Base-by-base conservation (phyloP, 495 filamentous ascomycete genomes). In the Neurospora sp. region DNA sequence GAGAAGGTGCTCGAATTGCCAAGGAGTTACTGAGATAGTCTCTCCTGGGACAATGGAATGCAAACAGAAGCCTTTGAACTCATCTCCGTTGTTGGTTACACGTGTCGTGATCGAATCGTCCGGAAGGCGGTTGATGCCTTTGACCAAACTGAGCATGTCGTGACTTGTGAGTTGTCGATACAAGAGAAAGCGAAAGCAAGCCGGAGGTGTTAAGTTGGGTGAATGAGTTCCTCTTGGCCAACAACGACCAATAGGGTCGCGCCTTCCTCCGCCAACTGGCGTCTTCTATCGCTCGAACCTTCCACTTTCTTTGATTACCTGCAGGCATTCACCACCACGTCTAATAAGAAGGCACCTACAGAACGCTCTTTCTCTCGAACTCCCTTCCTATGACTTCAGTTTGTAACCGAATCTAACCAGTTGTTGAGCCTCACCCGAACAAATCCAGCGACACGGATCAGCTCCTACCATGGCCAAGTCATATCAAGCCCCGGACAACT, bases 1-100 rank as follows among this genome's bases (percentile, higher is more conserved):
- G 91, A 95, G 81, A 92, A 89, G 80, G 91, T 89, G 0, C 80
- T 94, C 40, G 80, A 81, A 11, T 79, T 90, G 42, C 89, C 89
- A 1, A 76, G 83, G 73, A 86, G 85, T 72, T 88, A 87, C 76
- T 86, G 70, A 73, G 6, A 35, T 18, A 31, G 14, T 44, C 22
- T 5, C 53, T 66, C 31, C 14, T 66, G 53, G 8, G 27, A 66
- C 53, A 66, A 35, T 18, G 53, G 53, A 61, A 66, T 37, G 27
- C 53, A 66, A 35, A 31, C 53, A 66, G 14, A 9, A 66, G 7
- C 7, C 53, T 66, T 66, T 35, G 27, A 66, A 18, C 27, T 35
- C 3, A 18, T 1, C 14, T 8, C 14, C 22, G 14, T 35, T 35
- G 5, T 66, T 35, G 0, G 14, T 66, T 66, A 9, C 7, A 66